These are phyloP conservation scores for Colletotrichum spaethianum DNA, from an alignment of 2,329 filamentous ascomycete genomes.

Conservation along the genomic window DNA sequence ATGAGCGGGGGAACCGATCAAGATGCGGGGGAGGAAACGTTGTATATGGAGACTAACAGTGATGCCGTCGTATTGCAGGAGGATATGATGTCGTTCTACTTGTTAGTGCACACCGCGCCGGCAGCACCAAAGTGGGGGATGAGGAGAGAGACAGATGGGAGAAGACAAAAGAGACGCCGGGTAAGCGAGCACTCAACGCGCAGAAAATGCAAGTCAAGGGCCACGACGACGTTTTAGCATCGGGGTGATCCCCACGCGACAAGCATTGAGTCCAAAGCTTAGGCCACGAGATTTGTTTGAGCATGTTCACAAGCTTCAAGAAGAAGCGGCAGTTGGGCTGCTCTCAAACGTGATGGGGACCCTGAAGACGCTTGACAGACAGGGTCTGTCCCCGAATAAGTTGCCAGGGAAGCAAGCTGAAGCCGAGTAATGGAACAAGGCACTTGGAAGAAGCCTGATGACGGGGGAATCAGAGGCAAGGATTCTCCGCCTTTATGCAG, in stretches of 20 bases:
- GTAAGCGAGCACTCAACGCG: not conserved
- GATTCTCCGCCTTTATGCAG: conserved; percentile 37
- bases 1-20: conserved; percentile 20
- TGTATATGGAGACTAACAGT: conserved; percentile 7
- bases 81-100: conserved; percentile 27
- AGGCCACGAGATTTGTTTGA: conserved; percentile 18
- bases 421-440: conserved; percentile 5
- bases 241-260: not conserved
- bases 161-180: not conserved
- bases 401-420: not conserved
- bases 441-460: not conserved
- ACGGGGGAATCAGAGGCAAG: not conserved
- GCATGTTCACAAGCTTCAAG: not conserved
- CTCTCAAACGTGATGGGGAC: conserved; percentile 7
- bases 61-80: conserved; percentile 31
- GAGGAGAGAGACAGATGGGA: not conserved
- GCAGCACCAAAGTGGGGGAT: conserved; percentile 5
- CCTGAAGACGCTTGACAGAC: conserved; percentile 22
- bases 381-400: conserved; percentile 16
- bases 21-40: conserved; percentile 32
- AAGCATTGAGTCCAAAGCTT: conserved; percentile 22
- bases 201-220: not conserved
- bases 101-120: conserved; percentile 11
- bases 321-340: not conserved
- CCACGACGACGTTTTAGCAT: conserved; percentile 28